A percentile compares a stretch with the other conserved stretches of the same genome.
phyloP scores from a whole-genome alignment of 495 filamentous ascomycete species.

The Aspergillus avenaceus region DNA sequence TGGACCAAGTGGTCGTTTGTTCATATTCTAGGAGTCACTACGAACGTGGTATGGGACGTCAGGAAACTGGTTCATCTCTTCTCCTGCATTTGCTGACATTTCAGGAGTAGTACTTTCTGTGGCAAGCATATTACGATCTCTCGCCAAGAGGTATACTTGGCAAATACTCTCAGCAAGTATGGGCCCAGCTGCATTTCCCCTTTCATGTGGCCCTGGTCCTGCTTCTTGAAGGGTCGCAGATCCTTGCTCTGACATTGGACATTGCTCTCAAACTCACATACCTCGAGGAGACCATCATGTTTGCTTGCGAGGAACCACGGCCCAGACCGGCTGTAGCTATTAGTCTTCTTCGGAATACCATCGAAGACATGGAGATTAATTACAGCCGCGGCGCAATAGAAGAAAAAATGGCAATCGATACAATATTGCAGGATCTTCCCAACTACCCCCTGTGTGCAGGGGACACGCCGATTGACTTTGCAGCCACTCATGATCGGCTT shows the following conservation, averaged over 20 bases:
- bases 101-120: slow-evolving; percentile 55
- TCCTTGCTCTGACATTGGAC: slow-evolving; percentile 37
- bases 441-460: slow-evolving; percentile 27
- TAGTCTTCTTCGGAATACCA: slow-evolving; percentile 32
- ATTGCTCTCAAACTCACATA: slow-evolving; percentile 38
- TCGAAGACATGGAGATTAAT: slow-evolving; percentile 41
- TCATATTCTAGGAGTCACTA: slow-evolving; percentile 44
- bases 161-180: slow-evolving; percentile 55
- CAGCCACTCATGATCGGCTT: slow-evolving; percentile 24
- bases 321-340: slow-evolving; percentile 24
- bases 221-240: slow-evolving; percentile 53
- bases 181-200: slow-evolving; percentile 66
- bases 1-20: slow-evolving; percentile 48
- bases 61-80: slow-evolving; percentile 12
- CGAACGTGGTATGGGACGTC: slow-evolving; percentile 43
- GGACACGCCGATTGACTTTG: slow-evolving; percentile 11
- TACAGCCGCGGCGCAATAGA: slow-evolving; percentile 32
- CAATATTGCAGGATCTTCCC: slow-evolving; percentile 28
- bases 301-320: slow-evolving; percentile 39
- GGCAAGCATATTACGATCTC: slow-evolving; percentile 70
- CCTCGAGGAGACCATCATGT: slow-evolving; percentile 34
- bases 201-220: slow-evolving; percentile 64
- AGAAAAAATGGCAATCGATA: slow-evolving; percentile 30
- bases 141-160: slow-evolving; percentile 35
- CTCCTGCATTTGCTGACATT: slow-evolving; percentile 23